A percentile compares a stretch with the other conserved stretches of the same genome.
These are phyloP conservation scores for Aspergillus fischeri DNA, from an alignment of 2,329 filamentous ascomycete species.

Conservation along the genomic window DNA sequence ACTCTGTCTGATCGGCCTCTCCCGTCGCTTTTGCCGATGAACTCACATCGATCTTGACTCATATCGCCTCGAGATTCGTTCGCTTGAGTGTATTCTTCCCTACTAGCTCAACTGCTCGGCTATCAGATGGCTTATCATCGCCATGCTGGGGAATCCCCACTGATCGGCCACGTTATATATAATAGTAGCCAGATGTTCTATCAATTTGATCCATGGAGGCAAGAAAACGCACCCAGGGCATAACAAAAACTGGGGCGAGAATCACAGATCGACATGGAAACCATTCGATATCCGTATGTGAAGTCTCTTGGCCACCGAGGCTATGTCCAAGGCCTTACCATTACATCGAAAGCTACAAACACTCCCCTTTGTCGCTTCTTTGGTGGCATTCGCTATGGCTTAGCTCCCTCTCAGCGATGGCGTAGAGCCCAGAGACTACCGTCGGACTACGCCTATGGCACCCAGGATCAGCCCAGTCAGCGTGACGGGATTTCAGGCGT, in stretches of 20 bases:
- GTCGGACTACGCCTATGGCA: slow-evolving; percentile 49
- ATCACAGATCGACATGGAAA: slow-evolving; percentile 20
- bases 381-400: slow-evolving; percentile 53
- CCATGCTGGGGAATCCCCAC: not conserved
- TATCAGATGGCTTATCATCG: not conserved
- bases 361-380: slow-evolving; percentile 48
- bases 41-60: not conserved
- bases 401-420: slow-evolving; percentile 50
- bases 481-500: slow-evolving; percentile 39
- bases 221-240: too few species aligned
- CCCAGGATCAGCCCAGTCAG: slow-evolving; percentile 42
- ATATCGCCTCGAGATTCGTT: slow-evolving; percentile 1
- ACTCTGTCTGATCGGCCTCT: not conserved
- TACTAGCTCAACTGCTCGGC: not conserved
- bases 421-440: slow-evolving; percentile 47
- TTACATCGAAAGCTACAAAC: slow-evolving; percentile 29
- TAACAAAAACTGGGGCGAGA: too few species aligned
- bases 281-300: slow-evolving; percentile 16
- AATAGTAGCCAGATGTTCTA: not conserved
- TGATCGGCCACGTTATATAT: not conserved
- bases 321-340: slow-evolving; percentile 47
- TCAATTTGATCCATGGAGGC: not conserved
- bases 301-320: slow-evolving; percentile 39
- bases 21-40: not conserved
- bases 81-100: not conserved